Conservation (phyloP, 345 rosid genomes). For the Heritiera fomes region DNA sequence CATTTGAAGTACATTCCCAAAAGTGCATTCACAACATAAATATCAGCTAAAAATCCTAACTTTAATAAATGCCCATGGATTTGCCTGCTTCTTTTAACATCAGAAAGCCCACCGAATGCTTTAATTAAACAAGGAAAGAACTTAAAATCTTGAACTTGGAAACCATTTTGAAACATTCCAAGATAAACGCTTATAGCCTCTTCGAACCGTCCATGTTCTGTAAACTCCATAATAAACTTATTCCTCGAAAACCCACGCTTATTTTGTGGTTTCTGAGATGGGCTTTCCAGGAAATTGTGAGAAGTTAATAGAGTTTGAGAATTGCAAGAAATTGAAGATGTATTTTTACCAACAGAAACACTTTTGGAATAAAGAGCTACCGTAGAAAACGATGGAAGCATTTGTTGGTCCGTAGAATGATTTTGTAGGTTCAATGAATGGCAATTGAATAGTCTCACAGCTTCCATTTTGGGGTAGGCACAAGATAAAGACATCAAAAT, state of each 20-base stretch:
- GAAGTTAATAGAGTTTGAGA: slow-evolving; percentile 9
- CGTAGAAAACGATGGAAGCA: slow-evolving; percentile 8
- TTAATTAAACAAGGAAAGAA: slow-evolving; percentile 48
- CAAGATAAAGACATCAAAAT: neutral
- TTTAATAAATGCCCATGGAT: slow-evolving; percentile 47
- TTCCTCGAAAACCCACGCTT: slow-evolving; percentile 8
- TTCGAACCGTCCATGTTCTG: slow-evolving; percentile 36
- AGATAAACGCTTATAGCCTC: slow-evolving; percentile 37
- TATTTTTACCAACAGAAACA: slow-evolving; percentile 1
- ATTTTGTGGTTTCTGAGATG: slow-evolving; percentile 14
- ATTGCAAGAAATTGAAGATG: slow-evolving; percentile 10
- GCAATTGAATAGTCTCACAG: slow-evolving; percentile 6
- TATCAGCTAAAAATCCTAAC: slow-evolving; percentile 35
- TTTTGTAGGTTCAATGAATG: slow-evolving; percentile 10
- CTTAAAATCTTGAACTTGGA: slow-evolving; percentile 30
- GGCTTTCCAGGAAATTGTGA: neutral
- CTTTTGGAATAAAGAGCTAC: slow-evolving; percentile 3
- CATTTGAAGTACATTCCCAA: slow-evolving; percentile 37
- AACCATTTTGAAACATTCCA: slow-evolving; percentile 38
- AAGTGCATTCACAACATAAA: slow-evolving; percentile 37
- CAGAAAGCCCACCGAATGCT: slow-evolving; percentile 38
- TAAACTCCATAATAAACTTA: slow-evolving; percentile 29
- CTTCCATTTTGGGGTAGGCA: slow-evolving; percentile 17
- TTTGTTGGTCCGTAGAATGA: slow-evolving; percentile 1
- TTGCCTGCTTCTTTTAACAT: slow-evolving; percentile 29